These are phyloP conservation scores for Agroathelia rolfsii DNA, from an alignment of 1,284 basidiomycete species.

Conservation along the genomic window DNA sequence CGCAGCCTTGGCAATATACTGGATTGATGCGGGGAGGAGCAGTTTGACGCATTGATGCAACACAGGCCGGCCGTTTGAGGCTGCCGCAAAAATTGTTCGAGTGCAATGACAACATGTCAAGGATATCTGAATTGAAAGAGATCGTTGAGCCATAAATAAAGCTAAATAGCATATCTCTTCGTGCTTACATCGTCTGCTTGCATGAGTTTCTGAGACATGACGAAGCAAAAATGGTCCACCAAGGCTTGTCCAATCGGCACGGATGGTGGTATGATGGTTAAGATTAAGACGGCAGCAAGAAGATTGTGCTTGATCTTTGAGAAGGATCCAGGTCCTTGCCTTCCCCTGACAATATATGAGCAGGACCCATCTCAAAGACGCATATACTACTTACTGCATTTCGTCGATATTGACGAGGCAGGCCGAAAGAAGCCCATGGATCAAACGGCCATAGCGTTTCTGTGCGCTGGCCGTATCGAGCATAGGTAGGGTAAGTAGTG, in stretches of 20 bases:
- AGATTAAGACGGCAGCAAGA: conserved; percentile 74
- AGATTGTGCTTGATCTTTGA: conserved; percentile 91
- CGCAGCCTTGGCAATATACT: conserved; percentile 64
- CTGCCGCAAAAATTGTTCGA: conserved; percentile 67
- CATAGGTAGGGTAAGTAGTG: conserved; percentile 50
- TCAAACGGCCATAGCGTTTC: conserved; percentile 42
- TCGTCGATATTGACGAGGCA: conserved; percentile 85
- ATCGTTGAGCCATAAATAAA: conserved; percentile 5
- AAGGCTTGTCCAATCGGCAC: conserved; percentile 66
- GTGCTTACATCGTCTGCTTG: conserved; percentile 57
- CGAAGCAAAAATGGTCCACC: conserved; percentile 77
- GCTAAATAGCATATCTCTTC: no score
- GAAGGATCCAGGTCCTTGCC: conserved; percentile 66
- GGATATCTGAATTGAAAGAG: conserved; percentile 40
- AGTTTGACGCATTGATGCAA: conserved; percentile 66
- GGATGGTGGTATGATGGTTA: conserved; percentile 69
- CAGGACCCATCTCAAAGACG: conserved; percentile 5
- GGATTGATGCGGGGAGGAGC: conserved; percentile 73
- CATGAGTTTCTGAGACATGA: conserved; percentile 70
- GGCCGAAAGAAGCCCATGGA: conserved; percentile 82
- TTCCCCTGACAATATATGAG: conserved; percentile 40
- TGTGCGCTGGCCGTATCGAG: conserved; percentile 21
- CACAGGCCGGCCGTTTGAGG: conserved; percentile 50
- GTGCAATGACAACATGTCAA: conserved; percentile 86
- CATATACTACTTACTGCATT: conserved; percentile 58